Conservation (phyloP, 306 rosid species). For the Lathyrus sativus region DNA sequence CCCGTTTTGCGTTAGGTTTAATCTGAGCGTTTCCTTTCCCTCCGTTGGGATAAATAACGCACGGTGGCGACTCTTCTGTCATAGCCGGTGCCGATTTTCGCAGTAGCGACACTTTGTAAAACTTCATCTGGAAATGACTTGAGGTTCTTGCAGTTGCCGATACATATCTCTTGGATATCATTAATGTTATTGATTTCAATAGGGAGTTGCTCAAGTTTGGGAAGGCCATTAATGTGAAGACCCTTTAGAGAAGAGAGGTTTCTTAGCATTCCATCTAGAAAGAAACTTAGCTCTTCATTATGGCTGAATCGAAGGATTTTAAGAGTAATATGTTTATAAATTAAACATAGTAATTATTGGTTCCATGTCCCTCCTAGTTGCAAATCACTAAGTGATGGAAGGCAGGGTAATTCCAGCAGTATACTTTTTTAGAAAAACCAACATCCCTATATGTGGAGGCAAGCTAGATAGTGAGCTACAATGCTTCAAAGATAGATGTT, state of each 20-base stretch:
- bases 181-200: neutral
- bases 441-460: slow-evolving; percentile 3
- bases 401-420: too few species aligned
- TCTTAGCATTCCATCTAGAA: slow-evolving; percentile 30
- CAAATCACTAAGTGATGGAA: neutral
- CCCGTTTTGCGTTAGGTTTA: too few species aligned
- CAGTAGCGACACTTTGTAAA: too few species aligned
- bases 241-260: slow-evolving; percentile 17
- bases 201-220: slow-evolving; percentile 26
- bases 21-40: too few species aligned
- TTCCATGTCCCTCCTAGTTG: neutral
- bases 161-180: neutral
- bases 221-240: neutral
- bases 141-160: neutral
- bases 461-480: neutral
- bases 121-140: slow-evolving; percentile 7
- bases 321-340: neutral
- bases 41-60: too few species aligned
- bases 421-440: slow-evolving; percentile 15
- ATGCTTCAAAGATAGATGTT: neutral
- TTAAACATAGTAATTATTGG: slow-evolving; percentile 5
- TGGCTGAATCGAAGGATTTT: neutral
- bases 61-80: too few species aligned
- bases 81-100: too few species aligned
- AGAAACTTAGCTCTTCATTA: neutral